phyloP scores from a whole-genome alignment of 306 rosid genomes.

The Rubus parviflorus region DNA sequence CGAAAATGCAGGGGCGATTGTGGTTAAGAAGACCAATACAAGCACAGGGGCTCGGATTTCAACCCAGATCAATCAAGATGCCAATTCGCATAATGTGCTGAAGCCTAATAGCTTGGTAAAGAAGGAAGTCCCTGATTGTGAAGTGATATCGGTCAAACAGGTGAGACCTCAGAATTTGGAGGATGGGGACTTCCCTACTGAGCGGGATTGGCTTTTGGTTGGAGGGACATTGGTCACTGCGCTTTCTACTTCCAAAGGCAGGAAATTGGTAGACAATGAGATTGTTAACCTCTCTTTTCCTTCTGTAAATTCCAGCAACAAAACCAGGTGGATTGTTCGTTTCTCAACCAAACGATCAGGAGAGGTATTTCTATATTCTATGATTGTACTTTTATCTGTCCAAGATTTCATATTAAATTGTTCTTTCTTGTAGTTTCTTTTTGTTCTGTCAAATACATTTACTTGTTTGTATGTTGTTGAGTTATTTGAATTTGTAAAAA shows the following conservation, averaged over 20 bases:
- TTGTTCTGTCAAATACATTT: not conserved
- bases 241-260: slow-evolving; percentile 62
- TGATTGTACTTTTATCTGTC: not conserved
- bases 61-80: slow-evolving; percentile 26
- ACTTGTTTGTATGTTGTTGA: not conserved
- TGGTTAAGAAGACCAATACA: slow-evolving; percentile 44
- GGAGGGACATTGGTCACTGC: slow-evolving; percentile 65
- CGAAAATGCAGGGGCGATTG: slow-evolving; percentile 16
- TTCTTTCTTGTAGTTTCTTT: not conserved
- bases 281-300: slow-evolving; percentile 60
- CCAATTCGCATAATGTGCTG: not conserved
- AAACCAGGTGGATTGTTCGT: slow-evolving; percentile 64
- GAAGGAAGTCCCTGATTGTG: slow-evolving; percentile 18
- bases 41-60: slow-evolving; percentile 33
- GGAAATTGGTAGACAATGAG: slow-evolving; percentile 71
- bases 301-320: slow-evolving; percentile 19
- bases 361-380: slow-evolving; percentile 38
- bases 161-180: slow-evolving; percentile 31
- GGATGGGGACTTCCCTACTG: slow-evolving; percentile 68
- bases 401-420: too few species aligned
- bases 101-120: not conserved
- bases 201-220: slow-evolving; percentile 58
- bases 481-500: not conserved
- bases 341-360: slow-evolving; percentile 75
- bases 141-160: not conserved